Evolutionary conservation across 257 asterid genomes (phyloP).

Genomic region (Gynochthodes officinalis): DNA sequence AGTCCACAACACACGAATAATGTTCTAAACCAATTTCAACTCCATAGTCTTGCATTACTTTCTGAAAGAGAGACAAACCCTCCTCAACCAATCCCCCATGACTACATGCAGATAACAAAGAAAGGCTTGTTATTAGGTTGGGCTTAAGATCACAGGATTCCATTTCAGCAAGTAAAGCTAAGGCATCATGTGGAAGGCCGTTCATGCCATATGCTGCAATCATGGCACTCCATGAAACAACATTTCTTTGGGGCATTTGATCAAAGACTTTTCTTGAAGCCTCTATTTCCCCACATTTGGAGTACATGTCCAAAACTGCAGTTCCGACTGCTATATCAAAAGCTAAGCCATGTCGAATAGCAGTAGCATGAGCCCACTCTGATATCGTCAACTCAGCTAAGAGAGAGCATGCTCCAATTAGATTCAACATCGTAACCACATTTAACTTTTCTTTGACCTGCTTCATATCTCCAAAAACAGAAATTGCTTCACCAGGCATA

Average conservation of each 20-base stretch:
- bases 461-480: constrained; percentile 53
- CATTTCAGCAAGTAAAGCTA: constrained; percentile 63
- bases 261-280: constrained; percentile 64
- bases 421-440: constrained; percentile 53
- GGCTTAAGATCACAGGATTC: constrained; percentile 55
- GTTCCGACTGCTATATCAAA: constrained; percentile 70
- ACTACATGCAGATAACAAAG: constrained; percentile 77
- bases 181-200: constrained; percentile 71
- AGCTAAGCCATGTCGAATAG: constrained; percentile 60
- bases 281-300: constrained; percentile 76
- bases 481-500: constrained; percentile 72
- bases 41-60: constrained; percentile 35
- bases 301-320: constrained; percentile 78
- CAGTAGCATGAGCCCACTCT: constrained; percentile 69
- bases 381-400: constrained; percentile 57
- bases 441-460: constrained; percentile 40
- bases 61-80: constrained; percentile 59
- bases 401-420: constrained; percentile 78
- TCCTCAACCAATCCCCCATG: constrained; percentile 88
- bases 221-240: constrained; percentile 79
- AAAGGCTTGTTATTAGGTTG: constrained; percentile 60
- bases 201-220: constrained; percentile 77
- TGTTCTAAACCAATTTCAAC: constrained; percentile 55
- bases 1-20: constrained; percentile 79
- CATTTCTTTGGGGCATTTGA: constrained; percentile 47